Conservation (phyloP, 2,329 filamentous ascomycete genomes). For the Epichloe festucae region DNA sequence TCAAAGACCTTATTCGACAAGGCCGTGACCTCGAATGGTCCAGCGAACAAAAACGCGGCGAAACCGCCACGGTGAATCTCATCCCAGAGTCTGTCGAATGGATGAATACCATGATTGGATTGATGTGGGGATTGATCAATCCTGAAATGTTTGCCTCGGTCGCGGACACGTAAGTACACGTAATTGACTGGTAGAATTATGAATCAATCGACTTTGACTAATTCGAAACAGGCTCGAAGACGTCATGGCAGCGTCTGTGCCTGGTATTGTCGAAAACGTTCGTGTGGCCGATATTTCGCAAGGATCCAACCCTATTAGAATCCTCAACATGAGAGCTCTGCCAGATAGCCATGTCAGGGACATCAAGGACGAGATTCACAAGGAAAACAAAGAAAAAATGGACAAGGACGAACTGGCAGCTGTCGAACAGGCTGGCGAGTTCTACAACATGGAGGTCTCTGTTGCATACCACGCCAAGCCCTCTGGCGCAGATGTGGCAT, state of each 20-base stretch:
- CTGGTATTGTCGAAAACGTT: conserved; percentile 83
- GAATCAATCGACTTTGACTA: neutral
- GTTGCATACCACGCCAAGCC: conserved; percentile 86
- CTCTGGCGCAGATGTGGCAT: conserved; percentile 53
- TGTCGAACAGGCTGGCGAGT: conserved; percentile 80
- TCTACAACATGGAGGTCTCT: conserved; percentile 83
- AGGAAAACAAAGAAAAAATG: conserved; percentile 63
- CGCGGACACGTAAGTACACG: conserved; percentile 55
- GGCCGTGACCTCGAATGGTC: conserved; percentile 80
- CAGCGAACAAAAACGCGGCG: conserved; percentile 71
- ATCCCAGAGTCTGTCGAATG: conserved; percentile 90
- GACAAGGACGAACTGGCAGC: conserved; percentile 80
- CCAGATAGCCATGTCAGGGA: conserved; percentile 67
- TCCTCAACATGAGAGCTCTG: conserved; percentile 75
- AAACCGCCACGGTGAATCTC: conserved; percentile 76
- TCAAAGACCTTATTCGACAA: conserved; percentile 72
- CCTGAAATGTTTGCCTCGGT: conserved; percentile 89
- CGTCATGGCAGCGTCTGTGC: conserved; percentile 92
- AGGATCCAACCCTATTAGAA: conserved; percentile 77
- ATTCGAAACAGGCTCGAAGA: conserved; percentile 38
- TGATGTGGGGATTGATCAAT: conserved; percentile 86
- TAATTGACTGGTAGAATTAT: neutral
- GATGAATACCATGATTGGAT: conserved; percentile 79
- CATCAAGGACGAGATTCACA: conserved; percentile 68
- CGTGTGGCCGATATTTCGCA: conserved; percentile 92